A percentile compares a stretch with the other conserved stretches of the same genome.
Conservation (phyloP, 1,284 basidiomycete species). For the Meira nashicola region DNA sequence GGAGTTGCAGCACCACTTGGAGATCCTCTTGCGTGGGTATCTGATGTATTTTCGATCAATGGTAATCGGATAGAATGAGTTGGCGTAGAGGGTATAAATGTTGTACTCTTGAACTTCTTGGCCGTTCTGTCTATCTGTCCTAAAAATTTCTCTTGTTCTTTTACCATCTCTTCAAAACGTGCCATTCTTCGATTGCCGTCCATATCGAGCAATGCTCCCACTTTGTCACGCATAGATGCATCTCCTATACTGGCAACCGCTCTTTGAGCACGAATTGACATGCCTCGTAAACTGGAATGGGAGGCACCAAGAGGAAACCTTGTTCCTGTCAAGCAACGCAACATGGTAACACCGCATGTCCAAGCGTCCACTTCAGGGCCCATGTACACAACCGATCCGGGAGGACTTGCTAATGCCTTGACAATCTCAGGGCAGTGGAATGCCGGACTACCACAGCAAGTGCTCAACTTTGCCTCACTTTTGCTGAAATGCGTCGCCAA, state of each 20-base stretch:
- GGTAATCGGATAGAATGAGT: constrained; percentile 57
- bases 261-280: constrained; percentile 56
- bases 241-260: constrained; percentile 55
- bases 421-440: constrained; percentile 61
- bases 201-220: constrained; percentile 57
- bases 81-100: constrained; percentile 54
- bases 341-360: constrained; percentile 59
- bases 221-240: constrained; percentile 52
- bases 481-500: constrained; percentile 60
- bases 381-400: constrained; percentile 55
- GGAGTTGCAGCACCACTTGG: background rate
- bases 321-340: constrained; percentile 57
- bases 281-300: constrained; percentile 56
- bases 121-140: constrained; percentile 23
- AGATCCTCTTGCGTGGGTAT: background rate
- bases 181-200: constrained; percentile 56
- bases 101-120: constrained; percentile 58
- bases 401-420: constrained; percentile 56
- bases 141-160: constrained; percentile 22
- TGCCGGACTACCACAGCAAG: constrained; percentile 59
- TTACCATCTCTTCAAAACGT: constrained; percentile 52
- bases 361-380: constrained; percentile 62
- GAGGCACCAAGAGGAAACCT: constrained; percentile 59
- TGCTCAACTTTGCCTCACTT: constrained; percentile 59
- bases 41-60: constrained; percentile 26